phyloP scores from a whole-genome alignment of 2,329 filamentous ascomycete species.

The Fusarium nelsonii region DNA sequence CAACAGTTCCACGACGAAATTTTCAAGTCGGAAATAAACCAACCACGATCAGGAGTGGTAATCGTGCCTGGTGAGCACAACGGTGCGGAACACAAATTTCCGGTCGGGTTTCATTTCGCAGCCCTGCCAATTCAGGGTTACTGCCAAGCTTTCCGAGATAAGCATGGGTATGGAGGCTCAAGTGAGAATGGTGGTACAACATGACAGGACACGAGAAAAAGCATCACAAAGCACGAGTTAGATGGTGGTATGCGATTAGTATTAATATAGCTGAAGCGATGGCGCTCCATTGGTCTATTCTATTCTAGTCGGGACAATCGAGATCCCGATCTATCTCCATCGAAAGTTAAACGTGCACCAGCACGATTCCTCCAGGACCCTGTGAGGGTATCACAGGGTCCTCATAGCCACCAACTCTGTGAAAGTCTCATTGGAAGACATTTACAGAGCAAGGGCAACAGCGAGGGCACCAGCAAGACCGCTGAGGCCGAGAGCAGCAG shows the following conservation, averaged over 20 bases:
- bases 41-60: not conserved
- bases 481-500: slow-evolving; percentile 37
- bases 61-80: not conserved
- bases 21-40: not conserved
- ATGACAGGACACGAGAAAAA: not conserved
- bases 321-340: slow-evolving; percentile 38
- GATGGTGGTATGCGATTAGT: slow-evolving; percentile 44
- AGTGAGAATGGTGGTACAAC: not conserved
- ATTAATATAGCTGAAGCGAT: slow-evolving; percentile 46
- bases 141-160: not conserved
- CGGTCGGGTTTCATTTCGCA: not conserved
- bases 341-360: slow-evolving; percentile 44
- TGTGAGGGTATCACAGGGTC: slow-evolving; percentile 9
- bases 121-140: not conserved
- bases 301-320: slow-evolving; percentile 34
- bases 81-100: slow-evolving; percentile 4
- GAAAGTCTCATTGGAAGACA: not conserved
- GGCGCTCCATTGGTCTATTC: slow-evolving; percentile 41
- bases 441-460: slow-evolving; percentile 46
- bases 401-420: slow-evolving; percentile 25
- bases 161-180: slow-evolving; percentile 1
- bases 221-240: not conserved
- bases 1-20: not conserved
- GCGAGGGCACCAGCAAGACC: slow-evolving; percentile 44
- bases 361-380: slow-evolving; percentile 38